Conservation (phyloP, 257 asterid genomes). For the Ballota nigra region DNA sequence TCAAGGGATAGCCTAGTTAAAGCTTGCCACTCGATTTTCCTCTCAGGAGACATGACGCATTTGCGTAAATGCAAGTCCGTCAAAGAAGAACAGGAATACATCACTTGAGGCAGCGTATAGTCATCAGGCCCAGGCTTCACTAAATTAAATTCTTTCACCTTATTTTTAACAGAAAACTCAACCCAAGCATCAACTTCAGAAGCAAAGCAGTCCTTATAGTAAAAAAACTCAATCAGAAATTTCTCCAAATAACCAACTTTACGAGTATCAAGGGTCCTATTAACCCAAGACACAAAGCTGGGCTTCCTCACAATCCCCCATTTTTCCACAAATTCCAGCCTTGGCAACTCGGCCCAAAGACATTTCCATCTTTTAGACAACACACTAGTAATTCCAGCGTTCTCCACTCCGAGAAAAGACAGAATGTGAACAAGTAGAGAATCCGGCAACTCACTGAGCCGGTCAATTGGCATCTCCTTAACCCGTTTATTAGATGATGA, state of each 20-base stretch:
- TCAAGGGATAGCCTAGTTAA: not conserved
- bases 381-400: not conserved
- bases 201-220: not conserved
- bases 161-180: conserved; percentile 1
- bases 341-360: conserved; percentile 8
- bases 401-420: not conserved
- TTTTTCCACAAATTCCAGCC: not conserved
- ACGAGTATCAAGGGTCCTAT: not conserved
- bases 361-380: conserved; percentile 12
- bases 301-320: not conserved
- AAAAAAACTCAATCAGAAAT: not conserved
- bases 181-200: conserved; percentile 12
- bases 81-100: not conserved
- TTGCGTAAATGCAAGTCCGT: not conserved
- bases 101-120: conserved; percentile 3
- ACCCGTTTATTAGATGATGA: too few species aligned
- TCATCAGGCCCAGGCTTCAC: fast-evolving
- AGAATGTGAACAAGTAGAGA: too few species aligned
- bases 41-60: not conserved
- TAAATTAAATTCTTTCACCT: conserved; percentile 6
- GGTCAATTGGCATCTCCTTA: too few species aligned
- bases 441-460: too few species aligned
- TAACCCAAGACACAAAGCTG: not conserved
- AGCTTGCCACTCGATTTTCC: conserved; percentile 6
- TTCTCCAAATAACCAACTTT: not conserved